A percentile compares a stretch with the other conserved stretches of the same genome.
phyloP scores from a whole-genome alignment of 2,329 filamentous ascomycete genomes.

The Claviceps pazoutovae region DNA sequence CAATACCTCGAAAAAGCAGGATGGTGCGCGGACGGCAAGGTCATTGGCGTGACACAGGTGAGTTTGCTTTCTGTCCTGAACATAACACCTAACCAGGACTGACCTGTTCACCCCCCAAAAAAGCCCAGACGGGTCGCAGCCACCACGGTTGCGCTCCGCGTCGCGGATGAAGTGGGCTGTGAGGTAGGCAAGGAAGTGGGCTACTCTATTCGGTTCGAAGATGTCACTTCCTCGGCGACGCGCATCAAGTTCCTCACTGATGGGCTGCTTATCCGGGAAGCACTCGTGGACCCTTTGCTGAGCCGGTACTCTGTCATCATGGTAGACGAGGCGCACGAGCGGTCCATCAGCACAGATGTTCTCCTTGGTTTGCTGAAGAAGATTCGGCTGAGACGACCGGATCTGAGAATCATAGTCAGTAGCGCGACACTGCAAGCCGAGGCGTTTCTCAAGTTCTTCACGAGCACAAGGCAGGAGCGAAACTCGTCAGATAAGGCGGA shows the following conservation, averaged over 20 bases:
- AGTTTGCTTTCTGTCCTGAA: slow-evolving; percentile 12
- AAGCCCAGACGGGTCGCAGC: slow-evolving; percentile 82
- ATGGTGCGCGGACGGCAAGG: slow-evolving; percentile 73
- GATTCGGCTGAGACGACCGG: slow-evolving; percentile 63
- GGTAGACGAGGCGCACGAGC: slow-evolving; percentile 94
- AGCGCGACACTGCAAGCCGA: slow-evolving; percentile 89
- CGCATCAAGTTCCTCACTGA: slow-evolving; percentile 93
- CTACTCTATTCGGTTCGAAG: slow-evolving; percentile 86
- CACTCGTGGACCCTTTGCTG: slow-evolving; percentile 79
- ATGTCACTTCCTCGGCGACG: slow-evolving; percentile 73
- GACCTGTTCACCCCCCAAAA: not conserved
- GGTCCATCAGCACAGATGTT: slow-evolving; percentile 84
- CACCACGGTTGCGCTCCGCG: slow-evolving; percentile 74
- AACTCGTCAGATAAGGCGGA: slow-evolving; percentile 10
- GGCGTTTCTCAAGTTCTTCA: slow-evolving; percentile 70
- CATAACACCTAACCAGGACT: not conserved
- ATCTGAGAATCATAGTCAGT: slow-evolving; percentile 78
- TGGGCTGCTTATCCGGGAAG: slow-evolving; percentile 79
- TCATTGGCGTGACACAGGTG: slow-evolving; percentile 84
- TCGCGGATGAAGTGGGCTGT: slow-evolving; percentile 79
- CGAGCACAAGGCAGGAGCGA: slow-evolving; percentile 23
- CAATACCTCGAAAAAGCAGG: slow-evolving; percentile 80
- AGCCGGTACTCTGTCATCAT: slow-evolving; percentile 91
- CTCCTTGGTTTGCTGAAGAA: slow-evolving; percentile 85
- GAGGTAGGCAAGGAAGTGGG: slow-evolving; percentile 82